phyloP scores from a whole-genome alignment of 352 stramenopile species.

The Globisporangium solare region DNA sequence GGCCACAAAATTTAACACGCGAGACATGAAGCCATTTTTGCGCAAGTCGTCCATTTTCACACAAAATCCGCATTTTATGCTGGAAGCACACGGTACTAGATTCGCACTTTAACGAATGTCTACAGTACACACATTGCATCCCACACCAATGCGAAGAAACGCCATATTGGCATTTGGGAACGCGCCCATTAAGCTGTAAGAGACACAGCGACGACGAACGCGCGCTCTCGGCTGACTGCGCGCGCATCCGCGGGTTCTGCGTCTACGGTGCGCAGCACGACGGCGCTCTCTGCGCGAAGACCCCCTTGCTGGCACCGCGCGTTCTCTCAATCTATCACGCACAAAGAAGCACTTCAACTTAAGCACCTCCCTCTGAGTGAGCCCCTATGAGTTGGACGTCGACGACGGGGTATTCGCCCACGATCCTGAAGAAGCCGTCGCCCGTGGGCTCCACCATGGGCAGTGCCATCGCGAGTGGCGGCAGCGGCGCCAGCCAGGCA shows the following conservation, averaged over 20 bases:
- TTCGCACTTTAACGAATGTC: neutral
- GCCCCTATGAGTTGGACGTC: conserved; percentile 23
- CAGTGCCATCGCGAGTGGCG: neutral
- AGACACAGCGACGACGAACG: too few relatives aligned
- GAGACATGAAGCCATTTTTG: too few relatives aligned
- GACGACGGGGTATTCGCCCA: conserved; percentile 20
- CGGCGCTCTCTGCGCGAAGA: too few relatives aligned
- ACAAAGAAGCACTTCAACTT: conserved; percentile 15
- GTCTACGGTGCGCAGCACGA: too few relatives aligned
- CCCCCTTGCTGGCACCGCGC: neutral
- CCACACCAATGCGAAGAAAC: too few relatives aligned
- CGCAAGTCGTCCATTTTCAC: too few relatives aligned
- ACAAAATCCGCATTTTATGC: too few relatives aligned
- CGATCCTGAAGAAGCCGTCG: conserved; percentile 18
- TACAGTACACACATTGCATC: neutral
- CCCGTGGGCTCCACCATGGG: conserved; percentile 4
- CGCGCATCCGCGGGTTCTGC: too few relatives aligned
- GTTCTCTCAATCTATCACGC: neutral
- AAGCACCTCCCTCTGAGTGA: neutral
- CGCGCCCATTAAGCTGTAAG: neutral
- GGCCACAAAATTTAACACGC: neutral
- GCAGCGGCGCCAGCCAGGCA: too few relatives aligned
- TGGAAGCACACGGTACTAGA: neutral
- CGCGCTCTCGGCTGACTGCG: too few relatives aligned
- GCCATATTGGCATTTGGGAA: neutral